Evolutionary conservation across 2,329 filamentous ascomycete genomes (phyloP).

Genomic region (Fusarium sacchari): DNA sequence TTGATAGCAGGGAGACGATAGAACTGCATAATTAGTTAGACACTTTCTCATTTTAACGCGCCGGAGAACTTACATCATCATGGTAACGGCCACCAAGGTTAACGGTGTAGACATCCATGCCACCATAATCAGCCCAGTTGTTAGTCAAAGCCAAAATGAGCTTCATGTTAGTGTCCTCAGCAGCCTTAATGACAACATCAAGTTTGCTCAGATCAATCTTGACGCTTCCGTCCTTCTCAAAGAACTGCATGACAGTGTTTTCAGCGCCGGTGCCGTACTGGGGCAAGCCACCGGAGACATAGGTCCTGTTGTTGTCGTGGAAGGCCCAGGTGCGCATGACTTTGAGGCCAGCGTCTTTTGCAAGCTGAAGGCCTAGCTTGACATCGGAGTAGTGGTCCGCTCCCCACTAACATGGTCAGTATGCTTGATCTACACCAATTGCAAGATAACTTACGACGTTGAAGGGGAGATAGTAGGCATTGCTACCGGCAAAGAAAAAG

Average conservation of each 20-base stretch:
- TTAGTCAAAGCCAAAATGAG: constrained; percentile 65
- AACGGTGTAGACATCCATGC: constrained; percentile 69
- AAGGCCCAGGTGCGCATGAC: constrained; percentile 29
- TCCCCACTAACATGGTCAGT: constrained; percentile 23
- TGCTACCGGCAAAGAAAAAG: constrained; percentile 67
- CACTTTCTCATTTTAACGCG: accelerated
- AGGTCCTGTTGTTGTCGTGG: constrained; percentile 25
- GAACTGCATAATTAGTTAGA: constrained; percentile 48
- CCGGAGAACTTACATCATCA: constrained; percentile 22
- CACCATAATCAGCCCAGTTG: constrained; percentile 69
- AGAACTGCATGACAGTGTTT: constrained; percentile 53
- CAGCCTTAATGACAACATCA: constrained; percentile 46
- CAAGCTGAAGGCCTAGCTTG: background rate
- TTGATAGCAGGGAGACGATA: constrained; percentile 62
- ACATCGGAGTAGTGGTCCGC: constrained; percentile 45
- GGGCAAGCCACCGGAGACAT: constrained; percentile 48
- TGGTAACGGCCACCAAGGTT: constrained; percentile 63
- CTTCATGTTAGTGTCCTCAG: constrained; percentile 61
- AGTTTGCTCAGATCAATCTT: constrained; percentile 23
- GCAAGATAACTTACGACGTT: constrained; percentile 48
- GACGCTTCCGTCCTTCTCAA: constrained; percentile 19
- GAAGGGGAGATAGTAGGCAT: constrained; percentile 67
- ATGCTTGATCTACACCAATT: background rate
- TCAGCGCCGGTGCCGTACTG: constrained; percentile 58
- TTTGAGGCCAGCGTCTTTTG: constrained; percentile 23